Percentiles rank a stretch among this genome's conserved stretches.
Evolutionary conservation across 2,329 filamentous ascomycete species (phyloP).

Genomic region (Cercospora zeae-maydis): DNA sequence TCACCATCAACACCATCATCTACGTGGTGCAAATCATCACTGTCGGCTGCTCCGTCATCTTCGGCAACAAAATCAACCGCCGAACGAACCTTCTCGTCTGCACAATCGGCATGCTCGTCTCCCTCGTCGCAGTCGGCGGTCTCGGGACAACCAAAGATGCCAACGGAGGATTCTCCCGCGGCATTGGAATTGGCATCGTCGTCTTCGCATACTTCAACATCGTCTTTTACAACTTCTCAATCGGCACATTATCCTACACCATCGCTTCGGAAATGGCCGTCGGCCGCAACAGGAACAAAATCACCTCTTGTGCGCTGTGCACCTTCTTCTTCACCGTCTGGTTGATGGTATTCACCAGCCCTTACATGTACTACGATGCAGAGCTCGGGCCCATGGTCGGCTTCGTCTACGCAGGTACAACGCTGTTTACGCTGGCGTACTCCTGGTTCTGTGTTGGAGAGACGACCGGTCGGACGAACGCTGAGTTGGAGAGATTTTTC

Average conservation of each 20-base stretch:
- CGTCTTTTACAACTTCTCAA: slow-evolving; percentile 27
- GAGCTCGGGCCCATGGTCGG: slow-evolving; percentile 40
- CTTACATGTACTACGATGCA: slow-evolving; percentile 42
- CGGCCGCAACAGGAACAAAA: slow-evolving; percentile 49
- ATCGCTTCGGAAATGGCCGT: slow-evolving; percentile 46
- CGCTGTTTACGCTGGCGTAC: slow-evolving; percentile 33
- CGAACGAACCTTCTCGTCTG: slow-evolving; percentile 24
- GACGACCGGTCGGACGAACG: slow-evolving; percentile 37
- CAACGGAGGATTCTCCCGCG: slow-evolving; percentile 21
- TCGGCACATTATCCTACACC: slow-evolving; percentile 24
- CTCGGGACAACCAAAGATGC: slow-evolving; percentile 23
- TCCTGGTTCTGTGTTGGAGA: slow-evolving; percentile 45
- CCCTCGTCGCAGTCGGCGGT: slow-evolving; percentile 21
- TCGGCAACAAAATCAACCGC: slow-evolving; percentile 23
- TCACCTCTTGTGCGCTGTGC: slow-evolving; percentile 43
- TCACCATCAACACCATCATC: slow-evolving; percentile 27
- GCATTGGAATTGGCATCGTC: slow-evolving; percentile 23
- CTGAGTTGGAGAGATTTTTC: slow-evolving; percentile 42
- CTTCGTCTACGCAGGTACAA: slow-evolving; percentile 23
- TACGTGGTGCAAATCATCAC: slow-evolving; percentile 26
- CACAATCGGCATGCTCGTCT: slow-evolving; percentile 22
- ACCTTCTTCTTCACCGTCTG: slow-evolving; percentile 47
- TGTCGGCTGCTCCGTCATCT: slow-evolving; percentile 22
- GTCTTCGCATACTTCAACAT: slow-evolving; percentile 26
- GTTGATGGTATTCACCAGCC: slow-evolving; percentile 41